phyloP scores from a whole-genome alignment of 2,329 filamentous ascomycete genomes.

The Colletotrichum sp. region DNA sequence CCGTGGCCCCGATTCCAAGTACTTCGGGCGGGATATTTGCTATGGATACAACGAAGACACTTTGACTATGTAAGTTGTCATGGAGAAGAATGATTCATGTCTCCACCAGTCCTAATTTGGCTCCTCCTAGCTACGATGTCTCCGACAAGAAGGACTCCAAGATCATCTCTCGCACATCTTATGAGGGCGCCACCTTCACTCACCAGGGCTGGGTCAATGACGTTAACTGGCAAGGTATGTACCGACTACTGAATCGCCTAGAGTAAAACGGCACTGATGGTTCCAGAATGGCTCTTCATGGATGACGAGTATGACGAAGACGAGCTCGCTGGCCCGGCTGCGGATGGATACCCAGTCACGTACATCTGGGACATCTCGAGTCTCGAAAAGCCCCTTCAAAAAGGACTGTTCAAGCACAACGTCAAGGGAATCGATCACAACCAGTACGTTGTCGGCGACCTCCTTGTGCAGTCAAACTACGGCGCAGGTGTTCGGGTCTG shows the following conservation, averaged over 20 bases:
- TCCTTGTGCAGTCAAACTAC: slow-evolving; percentile 51
- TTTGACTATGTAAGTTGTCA: slow-evolving; percentile 44
- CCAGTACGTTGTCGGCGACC: slow-evolving; percentile 45
- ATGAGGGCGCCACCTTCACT: slow-evolving; percentile 61
- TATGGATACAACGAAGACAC: slow-evolving; percentile 59
- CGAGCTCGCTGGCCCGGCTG: slow-evolving; percentile 39
- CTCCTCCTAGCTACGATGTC: slow-evolving; percentile 45
- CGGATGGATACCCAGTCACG: slow-evolving; percentile 47
- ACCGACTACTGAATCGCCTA: background rate
- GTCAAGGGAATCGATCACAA: slow-evolving; percentile 49
- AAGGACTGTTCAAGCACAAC: slow-evolving; percentile 42
- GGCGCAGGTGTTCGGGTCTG: slow-evolving; percentile 44
- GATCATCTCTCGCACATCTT: slow-evolving; percentile 58
- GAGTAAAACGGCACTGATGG: background rate
- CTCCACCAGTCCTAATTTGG: background rate
- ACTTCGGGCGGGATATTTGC: slow-evolving; percentile 53
- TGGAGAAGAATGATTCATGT: background rate
- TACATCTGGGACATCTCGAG: slow-evolving; percentile 54
- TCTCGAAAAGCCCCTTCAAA: slow-evolving; percentile 45
- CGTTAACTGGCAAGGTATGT: slow-evolving; percentile 36
- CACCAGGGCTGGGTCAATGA: slow-evolving; percentile 61
- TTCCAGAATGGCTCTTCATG: slow-evolving; percentile 37
- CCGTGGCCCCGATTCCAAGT: slow-evolving; percentile 50
- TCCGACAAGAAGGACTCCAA: slow-evolving; percentile 50
- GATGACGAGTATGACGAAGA: slow-evolving; percentile 58